phyloP scores from a whole-genome alignment of 345 rosid genomes.

The Excoecaria agallocha region DNA sequence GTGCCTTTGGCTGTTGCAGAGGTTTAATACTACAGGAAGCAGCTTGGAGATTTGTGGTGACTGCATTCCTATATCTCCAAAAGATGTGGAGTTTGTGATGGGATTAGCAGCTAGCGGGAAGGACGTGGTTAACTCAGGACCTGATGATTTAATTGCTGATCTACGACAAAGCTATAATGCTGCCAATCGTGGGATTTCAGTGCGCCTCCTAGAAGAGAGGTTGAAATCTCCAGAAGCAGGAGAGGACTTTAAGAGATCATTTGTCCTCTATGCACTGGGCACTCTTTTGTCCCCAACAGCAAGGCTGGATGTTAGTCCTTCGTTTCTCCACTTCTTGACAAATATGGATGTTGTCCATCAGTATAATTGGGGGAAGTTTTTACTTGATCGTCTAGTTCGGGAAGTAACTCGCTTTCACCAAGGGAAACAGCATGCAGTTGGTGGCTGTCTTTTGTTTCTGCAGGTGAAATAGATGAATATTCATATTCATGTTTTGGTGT shows the following conservation, averaged over 20 bases:
- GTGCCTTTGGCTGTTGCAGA: conserved; percentile 52
- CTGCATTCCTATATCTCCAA: conserved; percentile 36
- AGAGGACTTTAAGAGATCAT: conserved; percentile 48
- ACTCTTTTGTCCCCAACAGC: conserved; percentile 50
- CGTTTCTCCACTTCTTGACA: conserved; percentile 47
- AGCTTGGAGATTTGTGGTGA: conserved; percentile 46
- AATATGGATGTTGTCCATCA: conserved; percentile 44
- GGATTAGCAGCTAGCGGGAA: conserved; percentile 47
- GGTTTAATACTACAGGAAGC: conserved; percentile 34
- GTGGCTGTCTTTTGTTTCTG: conserved; percentile 52
- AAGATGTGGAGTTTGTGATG: conserved; percentile 49
- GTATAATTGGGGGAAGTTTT: conserved; percentile 50
- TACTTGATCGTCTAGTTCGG: conserved; percentile 45
- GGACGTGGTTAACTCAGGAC: conserved; percentile 51
- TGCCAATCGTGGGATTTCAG: conserved; percentile 48
- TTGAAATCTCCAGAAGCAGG: conserved; percentile 43
- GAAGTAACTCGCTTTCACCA: conserved; percentile 45
- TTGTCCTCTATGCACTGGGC: conserved; percentile 44
- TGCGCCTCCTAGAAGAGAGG: conserved; percentile 44
- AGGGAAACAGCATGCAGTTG: conserved; percentile 49
- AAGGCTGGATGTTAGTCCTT: conserved; percentile 50
- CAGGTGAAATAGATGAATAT: conserved; percentile 29
- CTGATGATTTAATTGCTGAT: conserved; percentile 42
- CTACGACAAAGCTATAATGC: conserved; percentile 45
- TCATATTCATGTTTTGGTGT: not conserved